phyloP scores from a whole-genome alignment of 1,284 basidiomycete species.

The Boletus coffeatus region DNA sequence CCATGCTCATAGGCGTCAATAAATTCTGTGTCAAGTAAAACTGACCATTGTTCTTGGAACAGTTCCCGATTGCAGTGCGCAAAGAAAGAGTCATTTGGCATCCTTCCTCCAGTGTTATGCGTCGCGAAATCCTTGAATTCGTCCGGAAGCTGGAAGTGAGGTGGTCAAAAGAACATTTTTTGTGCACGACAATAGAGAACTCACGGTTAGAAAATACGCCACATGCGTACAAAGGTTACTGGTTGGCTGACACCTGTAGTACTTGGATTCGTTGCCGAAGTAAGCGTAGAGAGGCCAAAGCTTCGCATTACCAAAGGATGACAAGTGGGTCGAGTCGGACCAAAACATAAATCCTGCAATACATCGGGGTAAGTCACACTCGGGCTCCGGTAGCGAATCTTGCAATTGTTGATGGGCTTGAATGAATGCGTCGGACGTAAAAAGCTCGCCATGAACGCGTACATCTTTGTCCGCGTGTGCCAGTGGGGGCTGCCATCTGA shows the following conservation, averaged over 20 bases:
- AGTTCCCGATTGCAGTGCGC: not conserved
- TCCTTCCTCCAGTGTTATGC: not conserved
- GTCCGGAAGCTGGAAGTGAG: not conserved
- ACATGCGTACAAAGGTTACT: not conserved
- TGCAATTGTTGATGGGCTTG: not conserved
- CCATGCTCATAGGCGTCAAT: not conserved
- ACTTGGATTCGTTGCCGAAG: not conserved
- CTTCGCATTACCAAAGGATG: not conserved
- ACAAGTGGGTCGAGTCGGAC: not conserved
- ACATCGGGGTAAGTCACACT: not conserved
- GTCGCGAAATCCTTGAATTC: not conserved
- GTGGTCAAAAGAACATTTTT: not conserved
- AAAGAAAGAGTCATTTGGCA: not conserved
- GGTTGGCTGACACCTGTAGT: not conserved
- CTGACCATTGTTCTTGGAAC: not conserved
- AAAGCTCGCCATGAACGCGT: not conserved
- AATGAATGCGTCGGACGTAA: not conserved
- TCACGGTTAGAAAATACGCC: not conserved
- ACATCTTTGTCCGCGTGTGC: not conserved
- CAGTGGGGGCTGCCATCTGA: not conserved
- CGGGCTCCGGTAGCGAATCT: not conserved
- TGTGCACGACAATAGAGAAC: not conserved
- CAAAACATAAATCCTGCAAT: not conserved
- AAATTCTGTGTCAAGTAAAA: not conserved
- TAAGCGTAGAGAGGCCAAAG: not conserved